Evolutionary conservation across 1,284 basidiomycete species (phyloP).

Genomic region (Apiotrichum porosum): DNA sequence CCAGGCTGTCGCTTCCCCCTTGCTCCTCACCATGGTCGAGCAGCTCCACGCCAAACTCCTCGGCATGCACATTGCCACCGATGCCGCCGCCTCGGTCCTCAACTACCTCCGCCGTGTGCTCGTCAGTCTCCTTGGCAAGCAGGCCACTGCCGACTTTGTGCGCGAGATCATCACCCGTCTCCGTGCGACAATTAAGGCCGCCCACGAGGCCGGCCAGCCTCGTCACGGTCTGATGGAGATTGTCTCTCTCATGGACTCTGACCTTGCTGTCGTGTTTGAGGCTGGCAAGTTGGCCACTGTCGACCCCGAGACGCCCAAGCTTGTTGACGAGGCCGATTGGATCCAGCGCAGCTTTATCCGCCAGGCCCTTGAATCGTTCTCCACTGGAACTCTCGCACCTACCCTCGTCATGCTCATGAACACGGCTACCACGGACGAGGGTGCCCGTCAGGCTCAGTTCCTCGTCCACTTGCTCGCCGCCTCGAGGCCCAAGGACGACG

Average conservation of each 20-base stretch:
- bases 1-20: conserved; percentile 57
- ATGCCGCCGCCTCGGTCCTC: conserved; percentile 60
- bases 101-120: conserved; percentile 62
- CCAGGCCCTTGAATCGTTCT: conserved; percentile 2
- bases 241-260: conserved; percentile 57
- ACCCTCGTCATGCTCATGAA: conserved; percentile 1
- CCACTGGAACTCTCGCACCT: background rate
- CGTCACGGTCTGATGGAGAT: conserved; percentile 51
- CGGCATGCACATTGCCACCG: conserved; percentile 57
- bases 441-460: conserved; percentile 19
- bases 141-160: conserved; percentile 48
- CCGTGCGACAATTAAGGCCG: conserved; percentile 21
- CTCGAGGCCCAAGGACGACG: background rate
- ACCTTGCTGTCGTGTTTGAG: conserved; percentile 51
- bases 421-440: conserved; percentile 5
- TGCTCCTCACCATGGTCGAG: conserved; percentile 71
- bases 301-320: conserved; percentile 12
- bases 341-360: conserved; percentile 9
- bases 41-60: conserved; percentile 63
- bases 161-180: conserved; percentile 23
- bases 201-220: conserved; percentile 34
- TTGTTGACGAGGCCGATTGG: conserved; percentile 18
- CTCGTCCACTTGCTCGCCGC: conserved; percentile 18
- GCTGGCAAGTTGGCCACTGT: background rate
- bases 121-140: conserved; percentile 57